phyloP scores from a whole-genome alignment of 2,329 filamentous ascomycete genomes.

The Trichoderma atroviride region DNA sequence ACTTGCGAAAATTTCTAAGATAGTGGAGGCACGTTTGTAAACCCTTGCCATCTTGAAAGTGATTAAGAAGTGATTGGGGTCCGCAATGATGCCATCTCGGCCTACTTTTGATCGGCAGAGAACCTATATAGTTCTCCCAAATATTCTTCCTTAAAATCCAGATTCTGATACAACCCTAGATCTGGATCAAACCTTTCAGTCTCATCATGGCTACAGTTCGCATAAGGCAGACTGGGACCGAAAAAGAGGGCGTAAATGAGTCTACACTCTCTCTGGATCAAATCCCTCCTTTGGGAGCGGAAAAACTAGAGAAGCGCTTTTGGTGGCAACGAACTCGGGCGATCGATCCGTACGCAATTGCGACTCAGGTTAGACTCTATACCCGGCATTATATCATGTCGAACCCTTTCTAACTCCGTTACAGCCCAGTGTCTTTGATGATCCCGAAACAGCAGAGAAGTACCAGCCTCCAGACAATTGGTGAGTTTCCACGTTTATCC shows the following conservation, averaged over 20 bases:
- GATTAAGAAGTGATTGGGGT: not conserved
- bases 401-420: not conserved
- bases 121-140: not conserved
- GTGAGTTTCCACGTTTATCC: slow-evolving; percentile 7
- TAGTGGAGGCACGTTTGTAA: not conserved
- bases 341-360: not conserved
- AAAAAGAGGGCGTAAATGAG: not conserved
- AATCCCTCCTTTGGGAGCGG: not conserved
- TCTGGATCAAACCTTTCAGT: not conserved
- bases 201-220: not conserved
- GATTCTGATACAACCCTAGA: not conserved
- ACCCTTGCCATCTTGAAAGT: not conserved
- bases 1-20: not conserved
- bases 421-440: slow-evolving; percentile 40
- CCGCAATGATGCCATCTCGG: slow-evolving; percentile 1
- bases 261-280: not conserved
- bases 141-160: not conserved
- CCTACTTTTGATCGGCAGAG: not conserved
- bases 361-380: not conserved
- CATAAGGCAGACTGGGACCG: not conserved
- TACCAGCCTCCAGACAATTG: slow-evolving; percentile 39
- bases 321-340: not conserved
- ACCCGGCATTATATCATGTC: not conserved
- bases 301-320: not conserved
- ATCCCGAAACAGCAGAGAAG: slow-evolving; percentile 40